Evolutionary conservation across 1,139 yeast species (phyloP).

Genomic region (Zygosaccharomyces sapae): DNA sequence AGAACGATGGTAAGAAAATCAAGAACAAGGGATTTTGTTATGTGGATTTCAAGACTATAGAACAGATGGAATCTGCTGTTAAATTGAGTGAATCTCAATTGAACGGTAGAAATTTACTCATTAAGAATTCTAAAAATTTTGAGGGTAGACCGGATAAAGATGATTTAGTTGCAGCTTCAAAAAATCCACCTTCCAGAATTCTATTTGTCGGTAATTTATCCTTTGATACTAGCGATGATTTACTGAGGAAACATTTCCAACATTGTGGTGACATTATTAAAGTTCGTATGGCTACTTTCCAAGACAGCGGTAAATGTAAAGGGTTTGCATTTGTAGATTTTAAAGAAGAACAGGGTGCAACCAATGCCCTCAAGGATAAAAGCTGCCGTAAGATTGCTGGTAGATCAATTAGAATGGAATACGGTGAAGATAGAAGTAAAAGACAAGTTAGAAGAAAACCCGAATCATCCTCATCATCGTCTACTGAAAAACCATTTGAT

Average conservation of each 20-base stretch:
- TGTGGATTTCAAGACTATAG: conserved; percentile 67
- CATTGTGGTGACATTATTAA: conserved; percentile 70
- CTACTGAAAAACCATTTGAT: conserved; percentile 18
- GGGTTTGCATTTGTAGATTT: conserved; percentile 95
- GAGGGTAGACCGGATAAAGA: conserved; percentile 83
- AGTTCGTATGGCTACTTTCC: conserved; percentile 94
- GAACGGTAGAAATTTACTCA: conserved; percentile 81
- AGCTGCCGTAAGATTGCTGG: conserved; percentile 63
- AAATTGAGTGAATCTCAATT: conserved; percentile 64
- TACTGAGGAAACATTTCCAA: conserved; percentile 71
- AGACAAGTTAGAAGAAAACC: conserved; percentile 40
- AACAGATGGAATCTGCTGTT: conserved; percentile 64
- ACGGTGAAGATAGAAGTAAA: conserved; percentile 90
- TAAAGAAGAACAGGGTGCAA: conserved; percentile 73
- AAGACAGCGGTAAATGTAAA: conserved; percentile 92
- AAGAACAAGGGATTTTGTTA: conserved; percentile 80
- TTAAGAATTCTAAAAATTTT: conserved; percentile 73
- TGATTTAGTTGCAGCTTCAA: conserved; percentile 44
- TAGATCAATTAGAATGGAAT: conserved; percentile 80
- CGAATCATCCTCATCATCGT: neutral
- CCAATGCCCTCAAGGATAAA: conserved; percentile 74
- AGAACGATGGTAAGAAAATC: conserved; percentile 47
- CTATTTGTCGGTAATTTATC: conserved; percentile 90
- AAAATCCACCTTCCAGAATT: conserved; percentile 84
- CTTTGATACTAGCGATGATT: conserved; percentile 81